Conservation (phyloP, 192 early-diverging fungal genomes). For the Kickxella alabastrina region DNA sequence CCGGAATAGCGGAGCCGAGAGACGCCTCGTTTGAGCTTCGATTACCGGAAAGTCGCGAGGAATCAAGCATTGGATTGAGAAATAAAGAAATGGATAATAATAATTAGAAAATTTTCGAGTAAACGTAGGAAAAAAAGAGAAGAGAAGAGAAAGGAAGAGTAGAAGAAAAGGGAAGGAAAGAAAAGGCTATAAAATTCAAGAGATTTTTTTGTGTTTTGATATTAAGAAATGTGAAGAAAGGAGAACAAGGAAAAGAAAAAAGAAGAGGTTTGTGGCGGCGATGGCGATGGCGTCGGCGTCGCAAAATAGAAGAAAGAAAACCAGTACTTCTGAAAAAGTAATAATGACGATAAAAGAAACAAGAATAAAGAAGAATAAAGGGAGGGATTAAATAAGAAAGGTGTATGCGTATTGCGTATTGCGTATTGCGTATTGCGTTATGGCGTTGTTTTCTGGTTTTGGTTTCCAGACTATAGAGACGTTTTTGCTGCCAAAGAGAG, state of each 20-base stretch:
- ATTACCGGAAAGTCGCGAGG: slow-evolving; percentile 26
- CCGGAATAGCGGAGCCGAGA: slow-evolving; percentile 7
- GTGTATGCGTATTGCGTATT: too few relatives aligned
- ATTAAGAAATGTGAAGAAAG: not conserved
- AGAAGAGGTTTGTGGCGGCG: too few relatives aligned
- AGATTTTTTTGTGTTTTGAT: not conserved
- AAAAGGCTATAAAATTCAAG: not conserved
- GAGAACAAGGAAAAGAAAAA: not conserved
- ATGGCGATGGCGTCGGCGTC: too few relatives aligned
- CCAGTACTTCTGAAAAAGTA: too few relatives aligned
- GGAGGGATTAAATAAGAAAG: too few relatives aligned
- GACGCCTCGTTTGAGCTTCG: slow-evolving; percentile 25
- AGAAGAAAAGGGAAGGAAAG: not conserved
- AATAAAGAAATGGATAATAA: not conserved
- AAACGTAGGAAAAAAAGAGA: slow-evolving; percentile 2
- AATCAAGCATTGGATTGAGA: slow-evolving; percentile 36
- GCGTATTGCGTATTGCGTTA: too few relatives aligned
- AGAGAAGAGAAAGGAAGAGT: slow-evolving; percentile 2
- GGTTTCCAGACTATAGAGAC: too few relatives aligned
- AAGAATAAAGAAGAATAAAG: too few relatives aligned
- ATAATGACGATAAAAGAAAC: too few relatives aligned
- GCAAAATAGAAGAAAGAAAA: too few relatives aligned
- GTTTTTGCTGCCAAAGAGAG: too few relatives aligned
- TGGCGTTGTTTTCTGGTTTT: too few relatives aligned
- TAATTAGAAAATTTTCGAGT: not conserved